Evolutionary conservation across 1,284 basidiomycete genomes (phyloP).

Genomic region (Earliella scabrosa): DNA sequence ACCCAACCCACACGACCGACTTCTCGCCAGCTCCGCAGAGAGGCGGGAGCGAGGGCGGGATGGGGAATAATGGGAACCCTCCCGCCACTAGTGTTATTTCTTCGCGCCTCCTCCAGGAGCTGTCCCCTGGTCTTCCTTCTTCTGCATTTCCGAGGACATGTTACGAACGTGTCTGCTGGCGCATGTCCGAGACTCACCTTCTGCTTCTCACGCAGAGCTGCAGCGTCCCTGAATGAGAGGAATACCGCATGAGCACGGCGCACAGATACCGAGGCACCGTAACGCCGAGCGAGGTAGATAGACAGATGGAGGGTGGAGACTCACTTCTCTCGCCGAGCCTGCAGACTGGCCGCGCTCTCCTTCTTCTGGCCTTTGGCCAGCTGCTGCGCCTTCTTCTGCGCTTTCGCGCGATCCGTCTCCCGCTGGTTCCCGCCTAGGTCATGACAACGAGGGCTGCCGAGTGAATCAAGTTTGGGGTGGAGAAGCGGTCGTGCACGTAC

Average conservation of each 20-base stretch:
- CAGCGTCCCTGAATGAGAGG: conserved; percentile 62
- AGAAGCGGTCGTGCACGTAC: conserved; percentile 19
- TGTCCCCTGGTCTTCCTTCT: conserved; percentile 62
- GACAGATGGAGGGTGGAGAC: conserved; percentile 36
- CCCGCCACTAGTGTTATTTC: conserved; percentile 45
- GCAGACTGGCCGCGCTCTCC: conserved; percentile 63
- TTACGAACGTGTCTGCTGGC: background rate
- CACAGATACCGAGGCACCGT: background rate
- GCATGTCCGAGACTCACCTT: conserved; percentile 46
- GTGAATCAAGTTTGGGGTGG: conserved; percentile 28
- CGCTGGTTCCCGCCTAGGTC: conserved; percentile 78
- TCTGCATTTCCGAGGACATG: conserved; percentile 40
- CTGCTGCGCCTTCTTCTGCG: conserved; percentile 77
- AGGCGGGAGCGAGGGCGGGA: background rate
- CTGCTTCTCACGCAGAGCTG: conserved; percentile 74
- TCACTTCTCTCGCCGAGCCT: conserved; percentile 77
- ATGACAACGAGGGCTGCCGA: conserved; percentile 7
- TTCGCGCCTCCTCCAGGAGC: conserved; percentile 41
- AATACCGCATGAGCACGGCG: conserved; percentile 9
- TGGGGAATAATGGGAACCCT: conserved; percentile 24
- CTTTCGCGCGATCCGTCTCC: conserved; percentile 71
- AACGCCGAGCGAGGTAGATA: background rate
- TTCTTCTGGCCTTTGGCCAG: conserved; percentile 62
- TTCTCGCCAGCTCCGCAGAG: background rate
- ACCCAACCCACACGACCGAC: background rate